These are phyloP conservation scores for Ophiostoma sp. DNA, from an alignment of 2,329 filamentous ascomycete genomes.

Conservation along the genomic window DNA sequence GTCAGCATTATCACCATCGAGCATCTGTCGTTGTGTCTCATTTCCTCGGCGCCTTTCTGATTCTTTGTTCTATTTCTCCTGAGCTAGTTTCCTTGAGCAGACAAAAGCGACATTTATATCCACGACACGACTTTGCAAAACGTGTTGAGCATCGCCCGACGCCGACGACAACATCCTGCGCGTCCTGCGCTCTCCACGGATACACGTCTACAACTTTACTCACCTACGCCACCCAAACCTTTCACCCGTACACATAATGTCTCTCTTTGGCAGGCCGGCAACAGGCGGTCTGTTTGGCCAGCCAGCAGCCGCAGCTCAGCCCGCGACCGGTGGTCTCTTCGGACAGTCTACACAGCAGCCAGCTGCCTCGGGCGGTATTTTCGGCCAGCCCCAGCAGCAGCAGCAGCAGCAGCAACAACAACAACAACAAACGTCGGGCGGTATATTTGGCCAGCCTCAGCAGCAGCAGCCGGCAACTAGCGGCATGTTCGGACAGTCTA, in stretches of 20 bases:
- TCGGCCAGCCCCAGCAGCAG: conserved; percentile 16
- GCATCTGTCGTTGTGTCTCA: too few species aligned
- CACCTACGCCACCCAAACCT: neutral
- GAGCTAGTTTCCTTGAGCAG: too few species aligned
- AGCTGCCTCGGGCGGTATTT: conserved; percentile 29
- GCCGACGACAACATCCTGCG: neutral
- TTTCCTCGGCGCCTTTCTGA: neutral
- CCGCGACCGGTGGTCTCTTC: conserved; percentile 18
- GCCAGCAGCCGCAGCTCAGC: conserved; percentile 14
- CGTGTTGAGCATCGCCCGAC: neutral
- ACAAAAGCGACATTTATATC: too few species aligned
- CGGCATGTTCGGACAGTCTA: conserved; percentile 20
- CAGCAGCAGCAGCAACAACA: neutral
- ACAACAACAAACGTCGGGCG: conserved; percentile 10
- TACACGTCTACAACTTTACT: neutral
- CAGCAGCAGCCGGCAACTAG: conserved; percentile 2
- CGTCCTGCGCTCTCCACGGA: neutral
- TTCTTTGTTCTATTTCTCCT: too few species aligned
- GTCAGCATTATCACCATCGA: neutral
- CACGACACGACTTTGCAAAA: too few species aligned
- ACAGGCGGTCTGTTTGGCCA: conserved; percentile 21
- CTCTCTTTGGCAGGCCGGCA: conserved; percentile 26
- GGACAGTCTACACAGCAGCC: conserved; percentile 19
- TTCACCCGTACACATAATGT: conserved; percentile 20
- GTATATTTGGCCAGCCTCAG: conserved; percentile 21